Evolutionary conservation across 371 early-diverging fungal species (phyloP).

Genomic region (Mortierella sp.): DNA sequence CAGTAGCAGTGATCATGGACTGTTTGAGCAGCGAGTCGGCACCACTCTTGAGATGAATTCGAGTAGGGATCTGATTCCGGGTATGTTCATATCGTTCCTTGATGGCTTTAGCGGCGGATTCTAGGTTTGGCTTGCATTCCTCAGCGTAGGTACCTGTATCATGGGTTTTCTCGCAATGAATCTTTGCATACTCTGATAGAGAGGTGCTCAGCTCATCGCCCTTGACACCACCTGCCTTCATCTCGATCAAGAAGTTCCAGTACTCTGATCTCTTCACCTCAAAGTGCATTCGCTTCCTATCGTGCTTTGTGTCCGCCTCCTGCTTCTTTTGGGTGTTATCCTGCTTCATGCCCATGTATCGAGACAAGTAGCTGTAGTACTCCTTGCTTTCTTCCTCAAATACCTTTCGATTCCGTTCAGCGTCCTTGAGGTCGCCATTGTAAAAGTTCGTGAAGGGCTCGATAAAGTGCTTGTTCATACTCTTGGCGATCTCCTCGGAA

Average conservation of each 20-base stretch:
- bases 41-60: neutral
- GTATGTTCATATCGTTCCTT: constrained; percentile 10
- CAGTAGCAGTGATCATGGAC: neutral
- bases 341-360: constrained; percentile 62
- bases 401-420: constrained; percentile 64
- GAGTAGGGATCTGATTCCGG: neutral
- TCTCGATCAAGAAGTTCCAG: constrained; percentile 66
- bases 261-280: constrained; percentile 76
- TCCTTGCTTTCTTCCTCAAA: constrained; percentile 75
- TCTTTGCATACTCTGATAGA: constrained; percentile 63
- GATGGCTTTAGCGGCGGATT: constrained; percentile 26
- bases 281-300: constrained; percentile 61
- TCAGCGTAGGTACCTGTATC: constrained; percentile 25
- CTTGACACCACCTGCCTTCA: constrained; percentile 70
- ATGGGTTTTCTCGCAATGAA: constrained; percentile 52
- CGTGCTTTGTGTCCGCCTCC: constrained; percentile 59
- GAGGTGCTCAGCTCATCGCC: constrained; percentile 67
- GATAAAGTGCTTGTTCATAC: constrained; percentile 61
- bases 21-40: constrained; percentile 1
- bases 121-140: constrained; percentile 44
- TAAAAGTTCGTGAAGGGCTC: constrained; percentile 66
- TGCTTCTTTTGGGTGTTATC: constrained; percentile 55
- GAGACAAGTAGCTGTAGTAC: constrained; percentile 65
- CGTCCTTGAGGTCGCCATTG: constrained; percentile 64
- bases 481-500: constrained; percentile 54